Percentiles rank a stretch among this genome's conserved stretches.
These are phyloP conservation scores for Mycena filopes DNA, from an alignment of 768 basidiomycete species.

Conservation along the genomic window DNA sequence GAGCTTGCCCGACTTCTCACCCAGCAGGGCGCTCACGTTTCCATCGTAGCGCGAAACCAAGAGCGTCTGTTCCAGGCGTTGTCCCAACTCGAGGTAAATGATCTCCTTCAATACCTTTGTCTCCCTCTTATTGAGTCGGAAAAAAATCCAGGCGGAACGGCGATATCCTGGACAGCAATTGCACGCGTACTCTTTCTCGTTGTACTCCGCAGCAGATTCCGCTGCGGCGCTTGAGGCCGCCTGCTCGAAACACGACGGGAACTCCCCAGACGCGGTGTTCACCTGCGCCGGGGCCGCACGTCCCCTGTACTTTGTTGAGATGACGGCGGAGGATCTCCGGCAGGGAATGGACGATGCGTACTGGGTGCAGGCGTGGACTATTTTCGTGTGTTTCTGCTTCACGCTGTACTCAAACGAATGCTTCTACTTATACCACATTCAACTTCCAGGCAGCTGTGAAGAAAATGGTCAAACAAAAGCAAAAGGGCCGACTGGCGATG, in stretches of 20 bases:
- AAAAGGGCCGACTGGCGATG: conserved; percentile 80
- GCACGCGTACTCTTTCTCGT: conserved; percentile 75
- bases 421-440: too few species aligned
- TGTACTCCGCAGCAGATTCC: conserved; percentile 64
- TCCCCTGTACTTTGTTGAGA: conserved; percentile 83
- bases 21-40: conserved; percentile 80
- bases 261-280: conserved; percentile 81
- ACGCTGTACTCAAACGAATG: too few species aligned
- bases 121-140: conserved; percentile 52
- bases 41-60: conserved; percentile 84
- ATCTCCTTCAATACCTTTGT: too few species aligned
- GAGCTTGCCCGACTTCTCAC: conserved; percentile 74
- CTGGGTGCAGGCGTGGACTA: conserved; percentile 67
- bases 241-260: conserved; percentile 61
- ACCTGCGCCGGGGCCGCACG: conserved; percentile 79
- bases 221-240: conserved; percentile 71
- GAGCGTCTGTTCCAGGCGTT: conserved; percentile 70
- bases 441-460: conserved; percentile 77
- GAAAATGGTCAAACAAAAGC: conserved; percentile 64
- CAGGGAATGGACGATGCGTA: conserved; percentile 56
- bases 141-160: conserved; percentile 67
- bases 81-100: conserved; percentile 67
- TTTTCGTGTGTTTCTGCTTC: conserved; percentile 53
- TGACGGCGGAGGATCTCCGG: conserved; percentile 64
- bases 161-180: conserved; percentile 41